Base-by-base conservation (phyloP, 176 grass and related monocot genomes). In the Oryza brachyantha region DNA sequence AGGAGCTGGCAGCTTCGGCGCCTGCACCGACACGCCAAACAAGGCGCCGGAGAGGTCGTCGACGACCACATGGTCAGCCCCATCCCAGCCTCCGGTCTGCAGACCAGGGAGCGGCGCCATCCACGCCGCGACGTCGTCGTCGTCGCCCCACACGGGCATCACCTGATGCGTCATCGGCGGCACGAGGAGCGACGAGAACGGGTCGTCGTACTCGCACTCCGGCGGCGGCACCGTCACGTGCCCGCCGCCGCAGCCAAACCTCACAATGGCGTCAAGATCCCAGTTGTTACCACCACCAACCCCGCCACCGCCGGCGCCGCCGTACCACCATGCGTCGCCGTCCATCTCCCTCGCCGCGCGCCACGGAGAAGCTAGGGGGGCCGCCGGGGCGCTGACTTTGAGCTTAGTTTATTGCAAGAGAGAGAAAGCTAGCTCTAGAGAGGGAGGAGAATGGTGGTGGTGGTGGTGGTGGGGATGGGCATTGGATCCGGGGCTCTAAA, bases 231-330 rank as follows among this genome's bases (percentile, higher is more conserved):
- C n/a, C n/a, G 28, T 13, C 37, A 60, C 68, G 6, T 61, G 29
- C 10, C 36, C 46, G 43, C 42, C 28, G 13, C 79, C 61, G 69
- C 83, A 45, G n/a, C 72, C 79, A 71, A 65, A 78, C 27, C 88
- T 77, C 24, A 97, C 90, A 31, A 97, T 85, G 34, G 90, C 93
- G 35, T 84, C 35, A 8, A 97, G 88, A 82, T 93, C 90, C 93
- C 90, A 97, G 85, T 93, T 86, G 64, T 97, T 87, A 75, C 6
- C 26, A 39, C 85, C 11, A 75, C 6, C 26, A 39, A 82, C 11
- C 7, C 55, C 17, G 61, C 83, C 57, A 66, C 83, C 57, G 21
- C 79, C 61, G 10, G n/a, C n/a, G 70, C 64, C 61, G 60, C 41
- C 19, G 54, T 32, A 92, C 54, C 83, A 75, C 2, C 32, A 39